phyloP scores from a whole-genome alignment of 805 yeast genomes.

The Candida ovalis region DNA sequence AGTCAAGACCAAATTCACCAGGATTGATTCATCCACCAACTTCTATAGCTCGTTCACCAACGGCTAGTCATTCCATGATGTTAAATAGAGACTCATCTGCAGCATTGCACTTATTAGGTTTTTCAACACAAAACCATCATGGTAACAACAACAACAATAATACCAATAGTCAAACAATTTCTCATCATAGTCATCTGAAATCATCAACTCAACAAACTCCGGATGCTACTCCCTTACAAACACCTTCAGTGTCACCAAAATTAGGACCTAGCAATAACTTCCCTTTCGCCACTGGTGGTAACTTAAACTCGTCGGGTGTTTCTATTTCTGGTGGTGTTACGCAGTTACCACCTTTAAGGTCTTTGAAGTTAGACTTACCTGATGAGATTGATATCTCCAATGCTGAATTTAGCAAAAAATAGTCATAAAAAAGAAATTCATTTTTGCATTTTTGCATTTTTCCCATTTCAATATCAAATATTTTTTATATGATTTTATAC shows the following conservation, averaged over 20 bases:
- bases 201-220: constrained; percentile 22
- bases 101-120: constrained; percentile 28
- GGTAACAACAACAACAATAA: constrained; percentile 2
- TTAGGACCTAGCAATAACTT: constrained; percentile 14
- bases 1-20: constrained; percentile 51
- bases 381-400: constrained; percentile 30
- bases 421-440: too few species aligned
- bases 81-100: constrained; percentile 26
- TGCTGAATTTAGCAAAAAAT: constrained; percentile 8
- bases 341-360: constrained; percentile 45
- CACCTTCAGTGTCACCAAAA: constrained; percentile 36
- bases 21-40: constrained; percentile 17
- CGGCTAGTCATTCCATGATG: constrained; percentile 15
- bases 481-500: too few species aligned
- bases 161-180: background rate
- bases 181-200: constrained; percentile 2
- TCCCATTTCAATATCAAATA: background rate
- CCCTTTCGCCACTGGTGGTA: background rate
- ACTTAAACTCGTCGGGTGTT: background rate
- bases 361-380: constrained; percentile 49
- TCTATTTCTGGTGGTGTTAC: constrained; percentile 2
- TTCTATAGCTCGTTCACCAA: constrained; percentile 22
- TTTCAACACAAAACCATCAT: constrained; percentile 14
- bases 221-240: constrained; percentile 32
- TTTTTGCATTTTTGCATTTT: background rate